Evolutionary conservation across 2,329 filamentous ascomycete genomes (phyloP).

Genomic region (Chalaropsis thielavioides): DNA sequence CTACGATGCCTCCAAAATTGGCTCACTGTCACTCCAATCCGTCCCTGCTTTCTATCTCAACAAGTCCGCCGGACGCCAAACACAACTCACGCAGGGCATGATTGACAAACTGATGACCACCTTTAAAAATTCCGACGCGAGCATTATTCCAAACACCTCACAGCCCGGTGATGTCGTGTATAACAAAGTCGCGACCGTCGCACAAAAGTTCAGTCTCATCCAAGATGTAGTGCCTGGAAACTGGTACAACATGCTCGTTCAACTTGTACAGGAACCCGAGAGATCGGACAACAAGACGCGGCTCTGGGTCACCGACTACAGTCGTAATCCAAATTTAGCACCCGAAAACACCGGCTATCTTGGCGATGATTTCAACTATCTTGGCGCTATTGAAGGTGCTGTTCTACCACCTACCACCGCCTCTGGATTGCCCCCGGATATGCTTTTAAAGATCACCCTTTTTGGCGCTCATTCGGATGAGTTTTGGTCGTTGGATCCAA

Average conservation of each 20-base stretch:
- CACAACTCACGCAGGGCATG: neutral
- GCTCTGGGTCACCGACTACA: slow-evolving; percentile 74
- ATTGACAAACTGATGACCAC: neutral
- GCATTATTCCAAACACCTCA: neutral
- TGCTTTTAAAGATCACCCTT: slow-evolving; percentile 22
- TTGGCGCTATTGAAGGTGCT: neutral
- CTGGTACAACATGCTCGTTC: slow-evolving; percentile 57
- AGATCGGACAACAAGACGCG: slow-evolving; percentile 35
- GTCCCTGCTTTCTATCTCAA: neutral
- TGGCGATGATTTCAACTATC: slow-evolving; percentile 21
- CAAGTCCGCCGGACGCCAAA: neutral
- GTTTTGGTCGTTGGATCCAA: neutral
- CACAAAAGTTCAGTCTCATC: slow-evolving; percentile 34
- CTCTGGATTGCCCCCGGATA: slow-evolving; percentile 20
- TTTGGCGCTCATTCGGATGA: neutral
- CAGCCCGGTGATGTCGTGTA: slow-evolving; percentile 27
- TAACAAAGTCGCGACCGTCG: slow-evolving; percentile 36
- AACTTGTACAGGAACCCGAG: slow-evolving; percentile 46
- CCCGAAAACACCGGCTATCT: slow-evolving; percentile 5
- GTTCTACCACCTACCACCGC: neutral
- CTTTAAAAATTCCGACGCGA: neutral
- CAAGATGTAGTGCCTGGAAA: slow-evolving; percentile 40
- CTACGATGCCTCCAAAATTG: neutral
- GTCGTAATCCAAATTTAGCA: slow-evolving; percentile 38
- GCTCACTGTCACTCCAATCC: neutral